phyloP scores from a whole-genome alignment of 345 rosid species.

The Hirschfeldia incana region DNA sequence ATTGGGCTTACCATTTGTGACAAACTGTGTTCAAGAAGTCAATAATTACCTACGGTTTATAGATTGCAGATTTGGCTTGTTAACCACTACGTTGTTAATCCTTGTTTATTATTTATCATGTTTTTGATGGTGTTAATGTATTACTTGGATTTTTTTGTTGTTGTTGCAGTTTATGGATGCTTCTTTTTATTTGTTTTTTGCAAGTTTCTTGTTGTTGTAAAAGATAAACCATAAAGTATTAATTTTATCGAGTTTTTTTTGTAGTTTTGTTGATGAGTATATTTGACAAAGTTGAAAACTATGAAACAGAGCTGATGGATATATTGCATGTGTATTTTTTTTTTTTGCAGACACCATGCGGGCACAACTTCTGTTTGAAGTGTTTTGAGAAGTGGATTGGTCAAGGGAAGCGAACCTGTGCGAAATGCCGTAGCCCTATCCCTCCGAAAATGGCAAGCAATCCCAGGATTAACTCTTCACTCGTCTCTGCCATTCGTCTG shows the following conservation, averaged over 20 bases:
- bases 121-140: not conserved
- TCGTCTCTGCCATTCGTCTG: conserved; percentile 32
- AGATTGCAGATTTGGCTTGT: not conserved
- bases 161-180: not conserved
- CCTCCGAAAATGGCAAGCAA: conserved; percentile 55
- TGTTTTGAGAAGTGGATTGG: conserved; percentile 77
- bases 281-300: not conserved
- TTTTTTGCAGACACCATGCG: conserved; percentile 10
- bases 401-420: conserved; percentile 59
- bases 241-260: not conserved
- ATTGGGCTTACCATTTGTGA: not conserved
- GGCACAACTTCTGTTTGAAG: conserved; percentile 70
- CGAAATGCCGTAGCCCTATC: conserved; percentile 56
- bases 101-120: not conserved
- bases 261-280: no score
- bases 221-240: not conserved
- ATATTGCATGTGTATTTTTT: not conserved
- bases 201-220: not conserved
- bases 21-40: not conserved
- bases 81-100: not conserved
- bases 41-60: not conserved
- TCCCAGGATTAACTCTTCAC: conserved; percentile 61
- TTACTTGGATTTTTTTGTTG: not conserved
- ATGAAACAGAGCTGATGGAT: not conserved
- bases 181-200: not conserved